Conservation (phyloP, 768 basidiomycete genomes). For the Cubamyces lactineus region DNA sequence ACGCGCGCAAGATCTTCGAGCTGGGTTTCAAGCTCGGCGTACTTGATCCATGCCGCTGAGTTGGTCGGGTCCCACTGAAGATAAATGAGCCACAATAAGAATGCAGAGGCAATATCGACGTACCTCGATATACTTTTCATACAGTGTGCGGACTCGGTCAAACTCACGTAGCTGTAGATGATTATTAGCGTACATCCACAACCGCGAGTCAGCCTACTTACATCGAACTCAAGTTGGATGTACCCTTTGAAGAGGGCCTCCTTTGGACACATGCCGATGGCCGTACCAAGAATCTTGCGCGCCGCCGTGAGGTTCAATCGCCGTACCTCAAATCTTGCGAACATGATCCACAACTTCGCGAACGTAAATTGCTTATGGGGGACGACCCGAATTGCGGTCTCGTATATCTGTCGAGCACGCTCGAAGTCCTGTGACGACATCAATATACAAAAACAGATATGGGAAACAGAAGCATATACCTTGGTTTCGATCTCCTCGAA, state of each 20-base stretch:
- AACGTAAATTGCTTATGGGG: constrained; percentile 98
- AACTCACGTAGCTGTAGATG: constrained; percentile 81
- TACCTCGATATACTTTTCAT: constrained; percentile 88
- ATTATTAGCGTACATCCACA: constrained; percentile 15
- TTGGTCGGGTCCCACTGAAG: constrained; percentile 83
- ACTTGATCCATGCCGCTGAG: constrained; percentile 95
- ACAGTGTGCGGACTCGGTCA: constrained; percentile 87
- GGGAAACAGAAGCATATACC: constrained; percentile 45
- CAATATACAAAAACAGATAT: background rate
- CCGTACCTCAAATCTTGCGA: constrained; percentile 90
- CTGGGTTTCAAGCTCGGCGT: constrained; percentile 86
- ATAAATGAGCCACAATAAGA: background rate
- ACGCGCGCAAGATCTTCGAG: constrained; percentile 88
- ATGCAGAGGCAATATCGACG: background rate
- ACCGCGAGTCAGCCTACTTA: constrained; percentile 38
- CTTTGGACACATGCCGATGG: constrained; percentile 96
- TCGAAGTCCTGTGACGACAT: constrained; percentile 66
- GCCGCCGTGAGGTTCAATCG: constrained; percentile 81
- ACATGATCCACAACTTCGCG: constrained; percentile 94
- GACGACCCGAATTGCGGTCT: constrained; percentile 84
- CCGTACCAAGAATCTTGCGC: constrained; percentile 85
- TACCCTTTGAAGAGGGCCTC: constrained; percentile 95
- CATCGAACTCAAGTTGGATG: constrained; percentile 91
- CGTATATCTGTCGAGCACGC: constrained; percentile 89
- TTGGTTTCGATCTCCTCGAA: constrained; percentile 97